These are phyloP conservation scores for Sugiyamaella floridensis DNA, from an alignment of 805 yeast genomes.

Conservation along the genomic window DNA sequence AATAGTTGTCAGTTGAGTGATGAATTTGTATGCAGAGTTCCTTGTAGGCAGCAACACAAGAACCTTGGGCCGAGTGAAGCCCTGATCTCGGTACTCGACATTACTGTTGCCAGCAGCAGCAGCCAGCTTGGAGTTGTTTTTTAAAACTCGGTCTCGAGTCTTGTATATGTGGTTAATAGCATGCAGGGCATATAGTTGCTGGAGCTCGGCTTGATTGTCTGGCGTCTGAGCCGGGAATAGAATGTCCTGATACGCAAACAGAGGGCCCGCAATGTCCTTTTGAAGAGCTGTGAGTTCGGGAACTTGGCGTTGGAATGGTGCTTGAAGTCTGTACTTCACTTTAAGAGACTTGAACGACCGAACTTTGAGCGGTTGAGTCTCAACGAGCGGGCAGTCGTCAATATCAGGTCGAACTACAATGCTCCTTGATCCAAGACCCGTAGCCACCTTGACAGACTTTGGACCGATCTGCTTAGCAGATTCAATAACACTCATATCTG, in stretches of 20 bases:
- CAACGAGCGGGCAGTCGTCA: constrained; percentile 13
- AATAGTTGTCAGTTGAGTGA: constrained; percentile 51
- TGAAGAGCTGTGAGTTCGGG: constrained; percentile 42
- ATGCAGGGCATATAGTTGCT: constrained; percentile 62
- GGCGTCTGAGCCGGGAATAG: constrained; percentile 49
- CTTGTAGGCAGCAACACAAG: constrained; percentile 80
- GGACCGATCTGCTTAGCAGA: background rate
- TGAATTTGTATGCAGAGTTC: constrained; percentile 63
- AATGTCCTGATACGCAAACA: constrained; percentile 69
- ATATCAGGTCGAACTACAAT: constrained; percentile 15
- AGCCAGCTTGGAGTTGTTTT: constrained; percentile 58
- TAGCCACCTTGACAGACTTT: background rate
- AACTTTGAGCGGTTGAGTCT: background rate
- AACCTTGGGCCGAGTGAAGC: constrained; percentile 89
- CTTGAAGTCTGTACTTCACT: constrained; percentile 17
- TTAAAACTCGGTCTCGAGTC: constrained; percentile 78
- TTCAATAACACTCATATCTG: constrained; percentile 18
- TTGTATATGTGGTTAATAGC: constrained; percentile 75
- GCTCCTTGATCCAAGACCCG: background rate
- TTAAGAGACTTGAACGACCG: constrained; percentile 9
- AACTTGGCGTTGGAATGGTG: constrained; percentile 15
- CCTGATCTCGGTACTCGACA: constrained; percentile 71
- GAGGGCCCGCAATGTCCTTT: constrained; percentile 48
- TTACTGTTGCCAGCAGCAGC: constrained; percentile 34
- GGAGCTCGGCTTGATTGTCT: constrained; percentile 47